phyloP scores from a whole-genome alignment of 768 basidiomycete genomes.

The Amanita inopinata region DNA sequence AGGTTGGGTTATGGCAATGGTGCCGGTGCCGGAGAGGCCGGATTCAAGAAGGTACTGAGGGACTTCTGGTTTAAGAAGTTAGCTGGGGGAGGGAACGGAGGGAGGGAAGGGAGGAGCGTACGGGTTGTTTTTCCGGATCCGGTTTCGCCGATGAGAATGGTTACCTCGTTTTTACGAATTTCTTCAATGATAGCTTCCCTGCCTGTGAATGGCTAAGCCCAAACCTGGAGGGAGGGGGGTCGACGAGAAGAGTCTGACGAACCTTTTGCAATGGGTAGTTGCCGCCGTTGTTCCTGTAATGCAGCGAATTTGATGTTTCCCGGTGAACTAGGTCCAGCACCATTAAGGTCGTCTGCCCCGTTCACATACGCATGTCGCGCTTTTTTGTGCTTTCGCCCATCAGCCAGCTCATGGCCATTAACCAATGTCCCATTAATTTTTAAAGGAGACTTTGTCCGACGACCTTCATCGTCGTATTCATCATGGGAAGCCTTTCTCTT shows the following conservation, averaged over 20 bases:
- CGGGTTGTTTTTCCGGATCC: slow-evolving; percentile 99
- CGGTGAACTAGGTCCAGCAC: slow-evolving; percentile 14
- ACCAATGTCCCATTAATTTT: slow-evolving; percentile 21
- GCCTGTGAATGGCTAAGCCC: no score
- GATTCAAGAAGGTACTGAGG: slow-evolving; percentile 92
- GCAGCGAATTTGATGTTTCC: slow-evolving; percentile 15
- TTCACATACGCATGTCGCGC: slow-evolving; percentile 17
- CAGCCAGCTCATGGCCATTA: slow-evolving; percentile 18
- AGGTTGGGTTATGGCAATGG: slow-evolving; percentile 92
- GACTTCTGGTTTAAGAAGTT: slow-evolving; percentile 59
- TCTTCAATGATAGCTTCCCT: slow-evolving; percentile 66
- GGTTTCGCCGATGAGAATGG: slow-evolving; percentile 90
- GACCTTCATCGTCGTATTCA: slow-evolving; percentile 26
- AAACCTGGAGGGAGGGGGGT: slow-evolving; percentile 1
- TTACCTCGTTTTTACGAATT: slow-evolving; percentile 71
- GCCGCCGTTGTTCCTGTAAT: slow-evolving; percentile 57
- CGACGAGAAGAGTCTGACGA: slow-evolving; percentile 12
- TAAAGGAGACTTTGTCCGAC: slow-evolving; percentile 18
- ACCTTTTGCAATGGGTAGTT: slow-evolving; percentile 79
- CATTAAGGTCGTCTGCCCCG: slow-evolving; percentile 9
- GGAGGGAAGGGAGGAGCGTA: slow-evolving; percentile 28
- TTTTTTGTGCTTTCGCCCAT: slow-evolving; percentile 25
- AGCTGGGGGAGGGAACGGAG: not conserved
- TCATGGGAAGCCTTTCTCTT: slow-evolving; percentile 29
- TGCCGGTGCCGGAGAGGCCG: slow-evolving; percentile 56